Evolutionary conservation across 164 flowering plant genomes (phyloP).

Genomic region (Amborella trichopoda): DNA sequence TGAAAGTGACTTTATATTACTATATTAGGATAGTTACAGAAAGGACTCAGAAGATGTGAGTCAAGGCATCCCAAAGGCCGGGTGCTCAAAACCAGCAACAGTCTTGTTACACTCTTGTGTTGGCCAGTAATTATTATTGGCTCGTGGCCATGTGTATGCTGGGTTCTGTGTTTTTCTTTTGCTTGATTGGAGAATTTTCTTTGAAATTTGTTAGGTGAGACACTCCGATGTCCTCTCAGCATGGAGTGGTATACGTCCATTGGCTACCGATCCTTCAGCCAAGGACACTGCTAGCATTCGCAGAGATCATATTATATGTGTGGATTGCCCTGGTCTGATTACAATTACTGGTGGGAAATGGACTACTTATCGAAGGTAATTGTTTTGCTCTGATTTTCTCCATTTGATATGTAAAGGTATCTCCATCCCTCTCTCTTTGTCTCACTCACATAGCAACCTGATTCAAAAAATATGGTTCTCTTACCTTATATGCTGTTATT

Average conservation of each 20-base stretch:
- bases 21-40: too few relatives aligned
- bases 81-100: too few relatives aligned
- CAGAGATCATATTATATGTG: slow-evolving; percentile 15
- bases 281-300: slow-evolving; percentile 18
- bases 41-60: too few relatives aligned
- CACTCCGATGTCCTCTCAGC: slow-evolving; percentile 14
- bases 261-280: slow-evolving; percentile 17
- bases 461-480: background rate
- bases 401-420: too few relatives aligned
- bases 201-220: slow-evolving; percentile 15
- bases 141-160: too few relatives aligned
- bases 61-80: too few relatives aligned
- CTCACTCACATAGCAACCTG: background rate
- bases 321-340: slow-evolving; percentile 15
- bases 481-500: too few relatives aligned
- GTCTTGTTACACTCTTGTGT: too few relatives aligned
- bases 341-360: slow-evolving; percentile 19
- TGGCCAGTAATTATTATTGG: too few relatives aligned
- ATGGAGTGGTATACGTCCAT: slow-evolving; percentile 21
- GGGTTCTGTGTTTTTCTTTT: too few relatives aligned
- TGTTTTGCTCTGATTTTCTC: background rate
- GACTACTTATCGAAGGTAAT: slow-evolving; percentile 18
- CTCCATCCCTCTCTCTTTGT: background rate
- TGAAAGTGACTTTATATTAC: too few relatives aligned
- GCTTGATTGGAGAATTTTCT: background rate